phyloP scores from a whole-genome alignment of 768 basidiomycete species.

The Trametes coccinea region DNA sequence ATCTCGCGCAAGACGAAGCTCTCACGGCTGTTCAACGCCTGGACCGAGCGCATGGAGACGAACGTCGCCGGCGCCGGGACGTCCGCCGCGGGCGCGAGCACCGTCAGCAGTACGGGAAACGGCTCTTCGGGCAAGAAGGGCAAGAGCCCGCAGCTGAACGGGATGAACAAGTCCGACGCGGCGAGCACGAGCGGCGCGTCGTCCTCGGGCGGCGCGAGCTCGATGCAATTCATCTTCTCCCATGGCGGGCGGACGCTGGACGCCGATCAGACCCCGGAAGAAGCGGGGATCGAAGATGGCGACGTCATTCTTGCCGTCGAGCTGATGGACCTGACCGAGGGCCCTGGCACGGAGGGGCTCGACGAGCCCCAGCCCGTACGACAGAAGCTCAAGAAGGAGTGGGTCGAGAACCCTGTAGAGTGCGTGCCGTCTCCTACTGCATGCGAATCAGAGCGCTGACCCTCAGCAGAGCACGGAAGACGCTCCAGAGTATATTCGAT shows the following conservation, averaged over 20 bases:
- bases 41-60: conserved; percentile 85
- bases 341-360: conserved; percentile 61
- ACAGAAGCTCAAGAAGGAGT: conserved; percentile 77
- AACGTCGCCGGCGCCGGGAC: conserved; percentile 8
- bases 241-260: conserved; percentile 80
- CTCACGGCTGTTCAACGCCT: conserved; percentile 78
- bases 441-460: background rate
- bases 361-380: conserved; percentile 65
- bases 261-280: conserved; percentile 81
- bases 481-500: conserved; percentile 84
- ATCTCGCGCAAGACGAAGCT: conserved; percentile 89
- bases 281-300: conserved; percentile 83
- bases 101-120: conserved; percentile 37
- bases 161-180: conserved; percentile 51
- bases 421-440: conserved; percentile 36
- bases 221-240: conserved; percentile 83
- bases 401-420: conserved; percentile 77
- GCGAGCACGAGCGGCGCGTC: conserved; percentile 22
- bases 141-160: conserved; percentile 44
- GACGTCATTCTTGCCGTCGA: conserved; percentile 90
- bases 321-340: conserved; percentile 85
- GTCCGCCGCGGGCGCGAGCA: conserved; percentile 2
- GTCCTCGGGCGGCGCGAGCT: conserved; percentile 33
- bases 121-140: conserved; percentile 40
- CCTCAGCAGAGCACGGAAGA: conserved; percentile 59